These are phyloP conservation scores for Neopestalotiopsis sp. DNA, from an alignment of 2,329 filamentous ascomycete species.

Conservation along the genomic window DNA sequence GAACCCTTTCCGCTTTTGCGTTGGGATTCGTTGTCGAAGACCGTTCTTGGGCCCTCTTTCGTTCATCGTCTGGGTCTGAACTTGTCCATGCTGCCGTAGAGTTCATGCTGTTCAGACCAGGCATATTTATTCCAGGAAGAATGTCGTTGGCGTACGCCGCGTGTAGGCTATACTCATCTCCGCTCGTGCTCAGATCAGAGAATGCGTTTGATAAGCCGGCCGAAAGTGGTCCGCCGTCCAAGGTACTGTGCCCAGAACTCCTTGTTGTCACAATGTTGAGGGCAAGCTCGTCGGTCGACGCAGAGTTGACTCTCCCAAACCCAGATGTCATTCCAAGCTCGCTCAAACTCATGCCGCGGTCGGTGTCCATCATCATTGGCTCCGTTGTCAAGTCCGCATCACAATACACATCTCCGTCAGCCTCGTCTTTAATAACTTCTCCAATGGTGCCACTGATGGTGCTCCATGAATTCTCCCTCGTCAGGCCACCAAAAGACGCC, in stretches of 20 bases:
- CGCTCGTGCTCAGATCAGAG: slow-evolving; percentile 15
- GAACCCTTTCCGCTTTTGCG: slow-evolving; percentile 11
- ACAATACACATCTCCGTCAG: background rate
- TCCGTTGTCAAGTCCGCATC: background rate
- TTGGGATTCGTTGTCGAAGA: background rate
- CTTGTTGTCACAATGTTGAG: slow-evolving; percentile 12
- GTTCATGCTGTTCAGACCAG: background rate
- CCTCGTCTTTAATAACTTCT: background rate
- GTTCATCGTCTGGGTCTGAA: slow-evolving; percentile 2
- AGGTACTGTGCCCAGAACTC: slow-evolving; percentile 14
- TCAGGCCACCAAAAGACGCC: background rate
- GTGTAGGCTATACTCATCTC: slow-evolving; percentile 9
- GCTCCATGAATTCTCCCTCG: background rate
- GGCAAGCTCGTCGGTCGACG: slow-evolving; percentile 1
- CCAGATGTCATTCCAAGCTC: background rate
- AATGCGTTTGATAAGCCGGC: slow-evolving; percentile 17
- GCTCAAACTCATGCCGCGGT: background rate
- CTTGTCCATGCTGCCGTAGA: background rate
- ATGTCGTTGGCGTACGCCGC: background rate
- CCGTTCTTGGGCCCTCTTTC: background rate
- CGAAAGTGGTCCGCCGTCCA: slow-evolving; percentile 10
- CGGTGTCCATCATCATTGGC: background rate
- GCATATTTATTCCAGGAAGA: background rate
- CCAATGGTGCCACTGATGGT: background rate
- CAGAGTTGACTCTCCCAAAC: slow-evolving; percentile 4